Percentiles rank a stretch among this genome's conserved stretches.
These are phyloP conservation scores for Saprolegnia diclina DNA, from an alignment of 352 stramenopile species.

Conservation along the genomic window DNA sequence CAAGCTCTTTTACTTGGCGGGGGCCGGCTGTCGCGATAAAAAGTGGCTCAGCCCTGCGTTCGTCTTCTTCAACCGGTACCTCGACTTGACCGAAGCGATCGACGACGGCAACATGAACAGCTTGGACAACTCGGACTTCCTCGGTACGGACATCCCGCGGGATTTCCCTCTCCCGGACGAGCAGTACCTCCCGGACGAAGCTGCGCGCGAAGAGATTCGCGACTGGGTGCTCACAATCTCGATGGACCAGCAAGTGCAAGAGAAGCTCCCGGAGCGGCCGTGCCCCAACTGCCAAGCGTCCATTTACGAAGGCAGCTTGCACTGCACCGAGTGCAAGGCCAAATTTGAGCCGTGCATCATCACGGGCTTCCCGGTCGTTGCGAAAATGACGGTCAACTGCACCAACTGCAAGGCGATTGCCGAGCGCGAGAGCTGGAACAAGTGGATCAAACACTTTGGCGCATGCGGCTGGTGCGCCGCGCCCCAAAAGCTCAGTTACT, in stretches of 20 bases:
- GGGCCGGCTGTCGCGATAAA: slow-evolving; percentile 65
- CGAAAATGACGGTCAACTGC: slow-evolving; percentile 85
- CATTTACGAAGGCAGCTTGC: slow-evolving; percentile 81
- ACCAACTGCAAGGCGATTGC: slow-evolving; percentile 84
- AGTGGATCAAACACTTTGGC: slow-evolving; percentile 84
- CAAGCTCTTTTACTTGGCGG: slow-evolving; percentile 93
- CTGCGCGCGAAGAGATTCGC: slow-evolving; percentile 87
- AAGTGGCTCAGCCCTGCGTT: slow-evolving; percentile 91
- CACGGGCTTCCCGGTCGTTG: slow-evolving; percentile 84
- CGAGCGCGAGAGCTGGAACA: slow-evolving; percentile 84
- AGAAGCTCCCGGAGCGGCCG: slow-evolving; percentile 74
- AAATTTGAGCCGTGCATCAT: slow-evolving; percentile 82
- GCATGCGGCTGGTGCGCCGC: slow-evolving; percentile 73
- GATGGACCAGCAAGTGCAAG: slow-evolving; percentile 93
- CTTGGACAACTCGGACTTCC: slow-evolving; percentile 93
- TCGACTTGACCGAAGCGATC: slow-evolving; percentile 93
- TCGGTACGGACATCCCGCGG: slow-evolving; percentile 87
- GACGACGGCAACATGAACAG: slow-evolving; percentile 79
- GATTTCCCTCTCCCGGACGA: slow-evolving; percentile 67
- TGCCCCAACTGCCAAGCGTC: slow-evolving; percentile 73
- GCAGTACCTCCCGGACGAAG: slow-evolving; percentile 79
- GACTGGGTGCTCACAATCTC: slow-evolving; percentile 93
- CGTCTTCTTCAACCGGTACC: slow-evolving; percentile 93
- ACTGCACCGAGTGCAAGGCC: slow-evolving; percentile 74
- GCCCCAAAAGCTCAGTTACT: slow-evolving; percentile 85